Conservation (phyloP, 2,329 filamentous ascomycete genomes). For the Fusarium tanahbumbuense region DNA sequence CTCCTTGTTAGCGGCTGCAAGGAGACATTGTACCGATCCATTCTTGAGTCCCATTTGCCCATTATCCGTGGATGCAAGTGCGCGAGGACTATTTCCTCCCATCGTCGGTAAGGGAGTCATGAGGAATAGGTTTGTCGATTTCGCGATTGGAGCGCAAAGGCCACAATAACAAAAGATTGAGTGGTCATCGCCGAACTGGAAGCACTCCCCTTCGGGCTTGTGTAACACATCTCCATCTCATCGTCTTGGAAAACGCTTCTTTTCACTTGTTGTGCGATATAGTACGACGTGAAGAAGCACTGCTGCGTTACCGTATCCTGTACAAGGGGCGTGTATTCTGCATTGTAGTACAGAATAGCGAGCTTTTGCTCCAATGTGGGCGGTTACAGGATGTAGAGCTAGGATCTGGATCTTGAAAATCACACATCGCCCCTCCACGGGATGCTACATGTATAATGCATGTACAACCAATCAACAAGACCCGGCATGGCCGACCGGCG, state of each 20-base stretch:
- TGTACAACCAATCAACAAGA: conserved; percentile 32
- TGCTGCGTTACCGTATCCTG: conserved; percentile 8
- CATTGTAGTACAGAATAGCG: conserved; percentile 17
- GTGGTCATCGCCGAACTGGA: conserved; percentile 45
- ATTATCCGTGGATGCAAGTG: background rate
- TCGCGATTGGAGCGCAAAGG: background rate
- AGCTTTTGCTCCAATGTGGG: conserved; percentile 25
- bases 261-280: conserved; percentile 8
- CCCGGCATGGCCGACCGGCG: conserved; percentile 39
- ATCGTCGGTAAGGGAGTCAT: conserved; percentile 3
- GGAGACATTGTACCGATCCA: conserved; percentile 24
- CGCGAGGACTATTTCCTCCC: background rate
- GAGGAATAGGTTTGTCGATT: background rate
- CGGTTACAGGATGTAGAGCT: conserved; percentile 26
- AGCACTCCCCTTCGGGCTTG: conserved; percentile 36
- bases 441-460: conserved; percentile 39
- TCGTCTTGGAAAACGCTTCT: conserved; percentile 28
- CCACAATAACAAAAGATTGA: conserved; percentile 10
- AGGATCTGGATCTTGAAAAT: conserved; percentile 44
- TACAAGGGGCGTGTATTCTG: conserved; percentile 16
- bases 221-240: conserved; percentile 20
- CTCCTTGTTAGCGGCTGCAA: conserved; percentile 32
- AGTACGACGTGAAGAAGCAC: conserved; percentile 17
- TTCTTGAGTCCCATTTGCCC: conserved; percentile 1
- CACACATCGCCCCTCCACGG: conserved; percentile 37